Base-by-base conservation (phyloP, 116 monocot genomes). In the Trichopus zeylanicus region DNA sequence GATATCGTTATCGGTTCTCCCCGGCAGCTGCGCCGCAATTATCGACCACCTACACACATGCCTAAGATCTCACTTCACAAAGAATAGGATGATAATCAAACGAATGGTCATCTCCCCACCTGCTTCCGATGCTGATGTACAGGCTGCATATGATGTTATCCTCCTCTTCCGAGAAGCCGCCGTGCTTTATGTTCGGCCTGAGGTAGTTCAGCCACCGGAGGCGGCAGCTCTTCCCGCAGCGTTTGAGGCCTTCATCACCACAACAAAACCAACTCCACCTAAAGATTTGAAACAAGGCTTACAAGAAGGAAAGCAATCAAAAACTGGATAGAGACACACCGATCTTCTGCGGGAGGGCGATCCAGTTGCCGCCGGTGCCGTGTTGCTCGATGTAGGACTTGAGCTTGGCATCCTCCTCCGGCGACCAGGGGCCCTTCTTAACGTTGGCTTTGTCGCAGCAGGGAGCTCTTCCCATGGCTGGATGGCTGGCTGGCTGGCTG, bases 311-410 rank as follows among this genome's bases (percentile, higher is more conserved):
- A 46, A 18, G 15, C 18, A 46, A 7, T 7, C n/a, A n/a, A n/a
- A n/a, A n/a, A n/a, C n/a, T n/a, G n/a, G n/a, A n/a, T n/a, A 7
- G 15, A 46, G 5, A 7, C 8, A 31, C 70, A 90, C 89, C 89
- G 25, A 90, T 90, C 66, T 90, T 90, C 29, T 79, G 85, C 0
- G 89, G 89, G 13, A 90, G 74, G 25, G 85, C 78, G 15, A 90
- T 90, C 89, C 89, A 90, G 71, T 90, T 90, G 31, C 85, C 89
- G 8, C 85, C 89, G 51, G 89, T 90, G 72, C 89, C 85, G 51
- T 90, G 37, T 56, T 79, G 55, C 55, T 90, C 89, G 37, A 90
- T 85, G 67, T 78, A 90, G 35, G 81, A 67, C 71, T 79, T 90
- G 74, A 85, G 90, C 76, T 70, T 79, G 22, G 73, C 69, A 24